Conservation (phyloP, 1,139 yeast genomes). For the Candida sojae region DNA sequence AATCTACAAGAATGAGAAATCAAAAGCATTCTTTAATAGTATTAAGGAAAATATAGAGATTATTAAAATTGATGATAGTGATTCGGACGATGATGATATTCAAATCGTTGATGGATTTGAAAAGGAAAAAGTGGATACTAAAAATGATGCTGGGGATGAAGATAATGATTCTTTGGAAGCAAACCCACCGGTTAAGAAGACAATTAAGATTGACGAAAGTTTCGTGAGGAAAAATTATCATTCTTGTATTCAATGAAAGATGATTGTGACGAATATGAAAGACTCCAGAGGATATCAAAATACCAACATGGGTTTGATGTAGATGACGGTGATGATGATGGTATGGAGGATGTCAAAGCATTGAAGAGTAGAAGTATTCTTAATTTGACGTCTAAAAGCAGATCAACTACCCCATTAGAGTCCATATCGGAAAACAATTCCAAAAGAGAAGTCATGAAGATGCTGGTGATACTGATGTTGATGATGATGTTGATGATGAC, state of each 20-base stretch:
- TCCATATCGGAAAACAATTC: background rate
- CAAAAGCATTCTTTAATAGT: constrained; percentile 73
- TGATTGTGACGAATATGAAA: constrained; percentile 30
- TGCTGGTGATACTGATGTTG: constrained; percentile 16
- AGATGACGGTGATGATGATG: constrained; percentile 33
- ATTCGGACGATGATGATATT: constrained; percentile 23
- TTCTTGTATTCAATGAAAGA: constrained; percentile 50
- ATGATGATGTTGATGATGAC: constrained; percentile 20
- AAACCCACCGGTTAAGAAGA: constrained; percentile 20
- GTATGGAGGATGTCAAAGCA: constrained; percentile 42
- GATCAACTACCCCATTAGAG: constrained; percentile 9
- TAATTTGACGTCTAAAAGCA: constrained; percentile 21
- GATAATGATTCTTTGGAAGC: constrained; percentile 18
- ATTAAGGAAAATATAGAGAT: constrained; percentile 51
- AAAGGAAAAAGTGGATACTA: constrained; percentile 24
- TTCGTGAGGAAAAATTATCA: constrained; percentile 67
- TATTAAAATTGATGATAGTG: constrained; percentile 30
- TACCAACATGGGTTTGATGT: constrained; percentile 35
- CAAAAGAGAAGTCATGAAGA: constrained; percentile 14
- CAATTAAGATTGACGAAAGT: constrained; percentile 45
- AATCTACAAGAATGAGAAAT: constrained; percentile 52
- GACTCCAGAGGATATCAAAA: constrained; percentile 32
- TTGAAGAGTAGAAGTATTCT: constrained; percentile 51
- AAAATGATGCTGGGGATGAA: constrained; percentile 22
- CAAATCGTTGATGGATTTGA: constrained; percentile 6